Conservation (phyloP, 257 asterid genomes). For the Lantana camara region DNA sequence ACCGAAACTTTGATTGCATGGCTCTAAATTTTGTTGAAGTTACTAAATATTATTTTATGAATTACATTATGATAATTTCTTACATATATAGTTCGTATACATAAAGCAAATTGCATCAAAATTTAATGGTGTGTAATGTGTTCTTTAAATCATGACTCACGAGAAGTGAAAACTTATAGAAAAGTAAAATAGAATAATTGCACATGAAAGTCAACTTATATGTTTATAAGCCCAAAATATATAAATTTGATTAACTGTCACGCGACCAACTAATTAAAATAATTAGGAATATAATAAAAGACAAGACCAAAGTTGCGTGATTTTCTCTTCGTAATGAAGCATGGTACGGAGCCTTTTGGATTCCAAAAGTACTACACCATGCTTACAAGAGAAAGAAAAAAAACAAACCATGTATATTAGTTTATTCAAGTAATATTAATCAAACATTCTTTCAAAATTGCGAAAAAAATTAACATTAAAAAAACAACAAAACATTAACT, state of each 20-base stretch:
- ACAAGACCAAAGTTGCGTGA: not conserved
- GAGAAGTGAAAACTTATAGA: too few relatives aligned
- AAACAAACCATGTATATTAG: constrained; percentile 2
- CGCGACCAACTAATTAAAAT: constrained; percentile 27
- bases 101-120: too few relatives aligned
- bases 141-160: too few relatives aligned
- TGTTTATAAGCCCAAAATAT: not conserved
- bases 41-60: too few relatives aligned
- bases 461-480: not conserved
- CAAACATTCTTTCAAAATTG: constrained; percentile 11
- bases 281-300: not conserved
- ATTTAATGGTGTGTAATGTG: too few relatives aligned
- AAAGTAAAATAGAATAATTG: not conserved
- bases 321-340: constrained; percentile 24
- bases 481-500: too few relatives aligned
- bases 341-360: constrained; percentile 36
- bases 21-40: too few relatives aligned
- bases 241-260: not conserved
- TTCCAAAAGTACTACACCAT: constrained; percentile 25
- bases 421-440: not conserved
- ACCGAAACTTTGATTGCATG: too few relatives aligned
- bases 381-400: constrained; percentile 16
- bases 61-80: too few relatives aligned
- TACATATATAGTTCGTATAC: too few relatives aligned
- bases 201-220: constrained; percentile 25